Percentiles rank a stretch among this genome's conserved stretches.
Evolutionary conservation across 257 asterid genomes (phyloP).

Genomic region (Nicotiana obtusifolia): DNA sequence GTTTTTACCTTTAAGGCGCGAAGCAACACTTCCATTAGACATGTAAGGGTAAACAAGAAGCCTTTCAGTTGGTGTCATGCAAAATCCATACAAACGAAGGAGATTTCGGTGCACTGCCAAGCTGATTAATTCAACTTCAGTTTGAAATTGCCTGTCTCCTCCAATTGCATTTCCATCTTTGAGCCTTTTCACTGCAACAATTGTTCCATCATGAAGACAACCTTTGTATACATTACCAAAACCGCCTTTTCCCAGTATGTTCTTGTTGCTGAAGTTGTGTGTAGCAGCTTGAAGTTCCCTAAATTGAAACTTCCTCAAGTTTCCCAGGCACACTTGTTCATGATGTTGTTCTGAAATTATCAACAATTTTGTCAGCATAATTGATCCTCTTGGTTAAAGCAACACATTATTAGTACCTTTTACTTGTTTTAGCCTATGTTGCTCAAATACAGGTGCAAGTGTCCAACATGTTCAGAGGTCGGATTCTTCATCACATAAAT

Average conservation of each 20-base stretch:
- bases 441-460: not conserved
- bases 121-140: constrained; percentile 92
- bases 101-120: constrained; percentile 89
- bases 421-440: not conserved
- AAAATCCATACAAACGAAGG: constrained; percentile 76
- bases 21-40: constrained; percentile 97
- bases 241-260: constrained; percentile 90
- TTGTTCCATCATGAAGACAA: constrained; percentile 62
- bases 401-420: not conserved
- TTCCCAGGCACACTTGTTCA: constrained; percentile 76
- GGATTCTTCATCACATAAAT: not conserved
- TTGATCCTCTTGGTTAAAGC: not conserved
- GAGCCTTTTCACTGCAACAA: constrained; percentile 87
- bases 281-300: constrained; percentile 83
- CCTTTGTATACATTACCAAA: constrained; percentile 93
- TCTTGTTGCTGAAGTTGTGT: constrained; percentile 78
- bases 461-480: not conserved
- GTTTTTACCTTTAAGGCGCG: constrained; percentile 71
- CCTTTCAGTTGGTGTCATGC: constrained; percentile 65
- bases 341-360: constrained; percentile 52
- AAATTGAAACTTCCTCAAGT: constrained; percentile 64
- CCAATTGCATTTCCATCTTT: constrained; percentile 68
- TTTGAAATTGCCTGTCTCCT: constrained; percentile 87
- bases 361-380: not conserved
- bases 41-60: constrained; percentile 85